A percentile compares a stretch with the other conserved stretches of the same genome.
These are phyloP conservation scores for Hypoxylon fragiforme DNA, from an alignment of 495 filamentous ascomycete genomes.

Conservation along the genomic window DNA sequence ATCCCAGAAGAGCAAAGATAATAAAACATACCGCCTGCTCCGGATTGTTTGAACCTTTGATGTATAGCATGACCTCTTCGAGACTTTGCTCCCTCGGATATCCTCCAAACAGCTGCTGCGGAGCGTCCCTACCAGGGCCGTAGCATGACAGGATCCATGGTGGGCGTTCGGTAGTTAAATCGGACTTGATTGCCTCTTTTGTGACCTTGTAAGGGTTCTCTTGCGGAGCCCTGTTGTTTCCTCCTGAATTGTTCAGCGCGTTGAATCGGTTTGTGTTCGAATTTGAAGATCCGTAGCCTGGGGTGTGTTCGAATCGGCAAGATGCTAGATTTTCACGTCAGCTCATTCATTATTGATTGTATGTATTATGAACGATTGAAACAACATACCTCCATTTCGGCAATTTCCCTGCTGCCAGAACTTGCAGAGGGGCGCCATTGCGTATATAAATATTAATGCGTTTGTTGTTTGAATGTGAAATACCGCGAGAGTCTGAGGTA, in stretches of 20 bases:
- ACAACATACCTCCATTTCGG: slow-evolving; percentile 61
- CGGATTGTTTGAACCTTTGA: slow-evolving; percentile 64
- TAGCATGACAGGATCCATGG: slow-evolving; percentile 85
- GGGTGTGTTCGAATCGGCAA: slow-evolving; percentile 54
- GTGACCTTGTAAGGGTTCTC: slow-evolving; percentile 54
- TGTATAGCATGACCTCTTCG: slow-evolving; percentile 76
- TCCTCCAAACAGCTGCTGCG: slow-evolving; percentile 79
- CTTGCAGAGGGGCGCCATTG: slow-evolving; percentile 57
- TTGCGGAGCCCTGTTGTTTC: slow-evolving; percentile 5
- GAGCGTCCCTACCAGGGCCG: slow-evolving; percentile 70
- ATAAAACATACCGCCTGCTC: slow-evolving; percentile 58
- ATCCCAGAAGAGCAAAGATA: background rate
- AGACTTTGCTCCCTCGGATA: slow-evolving; percentile 76
- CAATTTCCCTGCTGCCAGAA: slow-evolving; percentile 76
- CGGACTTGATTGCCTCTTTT: slow-evolving; percentile 58
- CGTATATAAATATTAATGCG: background rate
- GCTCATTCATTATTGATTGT: background rate
- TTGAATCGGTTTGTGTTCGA: slow-evolving; percentile 42
- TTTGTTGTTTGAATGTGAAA: background rate
- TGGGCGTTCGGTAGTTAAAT: slow-evolving; percentile 71
- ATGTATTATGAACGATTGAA: background rate
- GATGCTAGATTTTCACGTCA: slow-evolving; percentile 37
- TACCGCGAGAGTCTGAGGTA: background rate
- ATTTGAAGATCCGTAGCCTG: slow-evolving; percentile 30
- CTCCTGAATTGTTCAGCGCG: slow-evolving; percentile 26